Base-by-base conservation (phyloP, 805 yeast genomes). In the Saccharomycopsis sp. region DNA sequence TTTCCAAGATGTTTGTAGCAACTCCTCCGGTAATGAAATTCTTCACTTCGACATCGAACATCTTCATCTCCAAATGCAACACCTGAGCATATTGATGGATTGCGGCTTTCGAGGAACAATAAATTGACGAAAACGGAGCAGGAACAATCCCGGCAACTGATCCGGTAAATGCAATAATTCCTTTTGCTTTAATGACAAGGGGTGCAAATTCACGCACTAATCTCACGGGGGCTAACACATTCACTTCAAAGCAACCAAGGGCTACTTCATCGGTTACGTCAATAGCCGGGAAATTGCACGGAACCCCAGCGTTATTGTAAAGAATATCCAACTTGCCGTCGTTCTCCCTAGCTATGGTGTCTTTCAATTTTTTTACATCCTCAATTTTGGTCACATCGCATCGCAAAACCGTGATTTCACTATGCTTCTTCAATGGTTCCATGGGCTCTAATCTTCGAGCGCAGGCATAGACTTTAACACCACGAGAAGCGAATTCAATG, bases 11-110 rank as follows among this genome's bases (percentile, higher is more conserved):
- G 45, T 78, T 69, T 0, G 93, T 81, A 19, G 65, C 63, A 24
- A 85, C 93, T 28, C 85, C 90, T 24, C 94, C 94, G 5, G 93
- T 84, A 33, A 82, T 62, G 9, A 80, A 68, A 54, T 81, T 80
- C 50, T 81, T 66, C 0, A 85, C 90, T 40, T 76, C 67, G 4
- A 85, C 90, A n/a, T 73, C 83, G 54, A 81, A 79, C 3, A 86
- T 83, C 57, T 75, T 74, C 71, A 85, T 58, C 59, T 85, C 94
- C 22, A 79, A 56, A 42, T 80, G 73, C 44, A 85, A 62, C 2
- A 71, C 71, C 32, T 74, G 71, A 0, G 86, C 83, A 56, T 78
- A 85, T 53, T 75, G 79, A 52, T 82, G 86, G 45, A 85, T 76
- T 0, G 90, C 89, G 4, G 89, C 85, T 55, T 85, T 85, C 1